Evolutionary conservation across 805 yeast genomes (phyloP).

Genomic region (Blastobotrys terrestris): DNA sequence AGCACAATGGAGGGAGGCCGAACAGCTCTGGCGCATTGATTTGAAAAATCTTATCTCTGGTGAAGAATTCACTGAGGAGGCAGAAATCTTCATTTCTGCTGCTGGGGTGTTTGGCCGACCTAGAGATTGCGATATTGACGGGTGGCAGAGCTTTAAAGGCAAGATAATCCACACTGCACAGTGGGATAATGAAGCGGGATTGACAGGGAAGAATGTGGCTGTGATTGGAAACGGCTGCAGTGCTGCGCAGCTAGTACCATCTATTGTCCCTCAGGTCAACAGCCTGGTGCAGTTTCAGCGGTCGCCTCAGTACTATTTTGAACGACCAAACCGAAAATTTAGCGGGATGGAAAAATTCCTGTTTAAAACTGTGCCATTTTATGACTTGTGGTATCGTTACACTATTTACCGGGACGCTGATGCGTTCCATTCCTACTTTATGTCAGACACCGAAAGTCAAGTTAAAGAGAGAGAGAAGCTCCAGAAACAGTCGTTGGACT

Average conservation of each 20-base stretch:
- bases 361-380: slow-evolving; percentile 10
- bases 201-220: slow-evolving; percentile 16
- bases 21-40: slow-evolving; percentile 4
- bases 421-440: slow-evolving; percentile 7
- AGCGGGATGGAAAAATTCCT: slow-evolving; percentile 8
- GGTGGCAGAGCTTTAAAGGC: slow-evolving; percentile 11
- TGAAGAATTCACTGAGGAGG: slow-evolving; percentile 1
- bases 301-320: slow-evolving; percentile 17
- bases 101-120: slow-evolving; percentile 8
- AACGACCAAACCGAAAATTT: slow-evolving; percentile 11
- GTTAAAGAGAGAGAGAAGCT: slow-evolving; percentile 7
- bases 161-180: slow-evolving; percentile 11
- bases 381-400: slow-evolving; percentile 7
- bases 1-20: slow-evolving; percentile 9
- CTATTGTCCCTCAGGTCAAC: slow-evolving; percentile 12
- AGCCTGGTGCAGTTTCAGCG: slow-evolving; percentile 16
- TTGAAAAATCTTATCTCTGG: slow-evolving; percentile 5
- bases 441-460: slow-evolving; percentile 9
- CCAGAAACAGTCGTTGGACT: slow-evolving; percentile 4
- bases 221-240: slow-evolving; percentile 20
- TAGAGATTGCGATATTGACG: slow-evolving; percentile 3
- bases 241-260: slow-evolving; percentile 18
- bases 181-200: slow-evolving; percentile 10
- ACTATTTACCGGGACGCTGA: slow-evolving; percentile 12
- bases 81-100: slow-evolving; percentile 9